Evolutionary conservation across 2,329 filamentous ascomycete species (phyloP), one percentile per base, ranked within the genome.

Genomic region (Tolypocladium sp.): DNA sequence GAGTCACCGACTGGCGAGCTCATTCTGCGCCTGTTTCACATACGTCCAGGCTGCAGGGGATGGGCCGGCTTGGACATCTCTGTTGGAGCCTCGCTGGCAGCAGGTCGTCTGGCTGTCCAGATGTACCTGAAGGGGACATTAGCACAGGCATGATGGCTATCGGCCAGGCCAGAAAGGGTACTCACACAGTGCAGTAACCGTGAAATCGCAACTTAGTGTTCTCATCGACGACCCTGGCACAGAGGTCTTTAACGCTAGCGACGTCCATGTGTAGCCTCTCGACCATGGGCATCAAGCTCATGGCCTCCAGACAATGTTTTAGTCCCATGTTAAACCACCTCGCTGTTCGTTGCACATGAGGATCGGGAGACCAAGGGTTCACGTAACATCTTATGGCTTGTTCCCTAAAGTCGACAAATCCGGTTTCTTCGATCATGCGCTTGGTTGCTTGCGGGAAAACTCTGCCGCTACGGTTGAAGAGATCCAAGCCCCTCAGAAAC

Each of bases 261-360:
- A 86, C 78, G 4, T 60, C 66, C 67, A 70, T 69, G 60, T 86
- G 64, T 22, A 71, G 59, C 42, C 69, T 67, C 57, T 74, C 82
- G 52, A 83, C 87, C 68, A 97, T 81, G 9, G 92, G 88, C 41
- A 82, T 88, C 67, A 94, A 73, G 63, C 87, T 88, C 66, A 95
- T 77, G 15, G 87, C 85, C 65, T 91, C 84, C 56, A 95, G 74
- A 33, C 89, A 88, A 68, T 90, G 84, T 13, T 82, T 86, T 65
- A 96, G 78, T 44, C 86, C 87, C 30, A 93, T 77, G 68, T 93
- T 92, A 74, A 95, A 96, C 89, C 90, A 96, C 60, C 86, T 81
- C 37, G 89, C 91, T 57, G 92, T 81, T 52, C 88, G 82, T 62
- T 85, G 86, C 64, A 86, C 80, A 63, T 85, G 79, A 33, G 80